These are phyloP conservation scores for Cephalotrichum gorgonifer DNA, from an alignment of 2,329 filamentous ascomycete species.

Conservation along the genomic window DNA sequence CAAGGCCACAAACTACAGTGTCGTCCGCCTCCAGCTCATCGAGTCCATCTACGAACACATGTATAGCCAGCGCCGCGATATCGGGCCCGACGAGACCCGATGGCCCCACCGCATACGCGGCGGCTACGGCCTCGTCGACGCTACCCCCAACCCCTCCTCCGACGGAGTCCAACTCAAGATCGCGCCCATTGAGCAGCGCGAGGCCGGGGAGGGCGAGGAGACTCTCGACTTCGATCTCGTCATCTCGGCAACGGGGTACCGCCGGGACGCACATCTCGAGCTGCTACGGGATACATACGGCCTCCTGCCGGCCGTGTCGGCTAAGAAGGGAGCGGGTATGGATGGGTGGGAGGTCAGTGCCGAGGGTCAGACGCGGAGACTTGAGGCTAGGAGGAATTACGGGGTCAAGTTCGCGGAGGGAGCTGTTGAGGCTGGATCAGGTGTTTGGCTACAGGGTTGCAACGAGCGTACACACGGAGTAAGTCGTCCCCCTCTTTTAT, in stretches of 20 bases:
- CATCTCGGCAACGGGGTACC: constrained; percentile 82
- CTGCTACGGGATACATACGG: constrained; percentile 59
- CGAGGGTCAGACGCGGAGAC: constrained; percentile 30
- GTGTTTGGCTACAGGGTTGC: constrained; percentile 89
- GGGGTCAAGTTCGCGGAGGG: constrained; percentile 59
- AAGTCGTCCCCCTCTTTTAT: constrained; percentile 32
- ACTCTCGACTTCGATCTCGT: constrained; percentile 67
- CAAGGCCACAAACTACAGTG: constrained; percentile 85
- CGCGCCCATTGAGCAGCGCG: constrained; percentile 30
- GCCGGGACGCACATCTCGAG: constrained; percentile 64
- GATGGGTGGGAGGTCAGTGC: constrained; percentile 30
- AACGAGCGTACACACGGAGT: constrained; percentile 88
- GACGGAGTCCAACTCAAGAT: constrained; percentile 47
- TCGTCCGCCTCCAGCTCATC: constrained; percentile 82
- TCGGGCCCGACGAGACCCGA: constrained; percentile 54
- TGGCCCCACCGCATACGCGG: constrained; percentile 79
- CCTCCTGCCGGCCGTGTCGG: constrained; percentile 43
- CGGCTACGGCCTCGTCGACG: constrained; percentile 53
- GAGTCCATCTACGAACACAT: constrained; percentile 80
- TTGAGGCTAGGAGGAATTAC: constrained; percentile 70
- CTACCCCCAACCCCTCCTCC: constrained; percentile 35
- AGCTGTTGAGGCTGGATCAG: constrained; percentile 60
- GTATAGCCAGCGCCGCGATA: constrained; percentile 71
- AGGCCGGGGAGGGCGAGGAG: constrained; percentile 36
- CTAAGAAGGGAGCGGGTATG: constrained; percentile 24